A percentile compares a stretch with the other conserved stretches of the same genome.
Conservation (phyloP, 495 filamentous ascomycete species). For the Melanomma pulvis-pyrius region DNA sequence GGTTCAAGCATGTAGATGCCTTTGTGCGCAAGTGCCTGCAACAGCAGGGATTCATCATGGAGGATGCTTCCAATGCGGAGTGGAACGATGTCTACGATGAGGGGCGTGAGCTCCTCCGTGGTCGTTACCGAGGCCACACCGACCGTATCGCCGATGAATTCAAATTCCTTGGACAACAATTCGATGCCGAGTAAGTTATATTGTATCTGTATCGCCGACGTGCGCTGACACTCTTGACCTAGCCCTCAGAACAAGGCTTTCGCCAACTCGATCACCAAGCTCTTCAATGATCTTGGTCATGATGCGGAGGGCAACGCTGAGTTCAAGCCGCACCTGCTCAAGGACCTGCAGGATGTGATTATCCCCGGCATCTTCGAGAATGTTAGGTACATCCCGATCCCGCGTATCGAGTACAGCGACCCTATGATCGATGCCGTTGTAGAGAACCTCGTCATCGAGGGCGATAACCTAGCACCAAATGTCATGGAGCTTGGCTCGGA, state of each 20-base stretch:
- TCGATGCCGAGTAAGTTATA: constrained; percentile 66
- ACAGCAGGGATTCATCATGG: constrained; percentile 87
- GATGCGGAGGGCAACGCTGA: constrained; percentile 78
- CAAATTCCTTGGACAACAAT: constrained; percentile 87
- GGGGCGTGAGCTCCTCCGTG: constrained; percentile 84
- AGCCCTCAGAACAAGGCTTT: constrained; percentile 77
- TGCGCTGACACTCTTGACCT: neutral
- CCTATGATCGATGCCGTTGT: constrained; percentile 81
- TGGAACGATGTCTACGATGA: constrained; percentile 86
- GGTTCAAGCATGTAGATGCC: constrained; percentile 78
- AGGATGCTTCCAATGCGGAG: constrained; percentile 76
- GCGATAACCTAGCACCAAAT: constrained; percentile 96
- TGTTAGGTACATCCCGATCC: constrained; percentile 88
- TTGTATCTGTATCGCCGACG: neutral
- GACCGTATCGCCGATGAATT: constrained; percentile 86
- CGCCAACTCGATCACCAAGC: constrained; percentile 70
- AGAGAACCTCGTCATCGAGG: constrained; percentile 93
- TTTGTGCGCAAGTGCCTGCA: constrained; percentile 84
- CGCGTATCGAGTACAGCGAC: constrained; percentile 91
- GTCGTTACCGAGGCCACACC: constrained; percentile 84
- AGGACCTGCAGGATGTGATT: constrained; percentile 85
- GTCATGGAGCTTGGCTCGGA: constrained; percentile 87
- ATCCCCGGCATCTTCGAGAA: constrained; percentile 83
- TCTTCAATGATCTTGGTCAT: constrained; percentile 86
- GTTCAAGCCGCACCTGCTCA: constrained; percentile 91